Percentiles rank a stretch among this genome's conserved stretches.
Evolutionary conservation across 164 flowering plant species (phyloP).

Genomic region (Saururus chinensis): DNA sequence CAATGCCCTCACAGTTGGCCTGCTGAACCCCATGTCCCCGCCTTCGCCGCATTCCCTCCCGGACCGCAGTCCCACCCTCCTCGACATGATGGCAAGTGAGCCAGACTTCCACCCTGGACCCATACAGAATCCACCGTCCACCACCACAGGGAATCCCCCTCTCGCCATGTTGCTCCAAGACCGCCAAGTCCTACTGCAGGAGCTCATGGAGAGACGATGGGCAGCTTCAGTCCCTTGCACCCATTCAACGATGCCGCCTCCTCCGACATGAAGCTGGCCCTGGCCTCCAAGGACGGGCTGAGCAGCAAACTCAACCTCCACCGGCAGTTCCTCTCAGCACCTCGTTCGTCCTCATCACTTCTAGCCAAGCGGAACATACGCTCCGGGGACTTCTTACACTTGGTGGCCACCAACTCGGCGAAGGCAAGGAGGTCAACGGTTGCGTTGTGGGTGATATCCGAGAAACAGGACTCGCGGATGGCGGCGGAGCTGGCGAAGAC

Average conservation of each 20-base stretch:
- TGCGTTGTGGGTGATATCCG: no score
- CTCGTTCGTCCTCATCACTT: no score
- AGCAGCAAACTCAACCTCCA: constrained; percentile 57
- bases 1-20: constrained; percentile 74
- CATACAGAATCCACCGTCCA: not conserved
- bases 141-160: not conserved
- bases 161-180: constrained; percentile 25
- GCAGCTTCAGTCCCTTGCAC: constrained; percentile 53
- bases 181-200: constrained; percentile 39
- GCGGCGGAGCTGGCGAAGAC: no score
- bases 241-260: constrained; percentile 54
- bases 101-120: constrained; percentile 38
- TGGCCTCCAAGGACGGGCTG: constrained; percentile 68
- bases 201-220: constrained; percentile 44
- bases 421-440: no score
- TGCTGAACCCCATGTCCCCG: constrained; percentile 81
- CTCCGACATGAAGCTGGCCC: constrained; percentile 63
- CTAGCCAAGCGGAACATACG: no score
- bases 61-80: constrained; percentile 45
- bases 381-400: no score
- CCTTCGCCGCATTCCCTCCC: constrained; percentile 34
- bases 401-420: no score
- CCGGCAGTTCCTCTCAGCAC: constrained; percentile 54
- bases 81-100: constrained; percentile 89
- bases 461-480: no score